phyloP scores from a whole-genome alignment of 345 rosid genomes.

The Nasturtium officinale region DNA sequence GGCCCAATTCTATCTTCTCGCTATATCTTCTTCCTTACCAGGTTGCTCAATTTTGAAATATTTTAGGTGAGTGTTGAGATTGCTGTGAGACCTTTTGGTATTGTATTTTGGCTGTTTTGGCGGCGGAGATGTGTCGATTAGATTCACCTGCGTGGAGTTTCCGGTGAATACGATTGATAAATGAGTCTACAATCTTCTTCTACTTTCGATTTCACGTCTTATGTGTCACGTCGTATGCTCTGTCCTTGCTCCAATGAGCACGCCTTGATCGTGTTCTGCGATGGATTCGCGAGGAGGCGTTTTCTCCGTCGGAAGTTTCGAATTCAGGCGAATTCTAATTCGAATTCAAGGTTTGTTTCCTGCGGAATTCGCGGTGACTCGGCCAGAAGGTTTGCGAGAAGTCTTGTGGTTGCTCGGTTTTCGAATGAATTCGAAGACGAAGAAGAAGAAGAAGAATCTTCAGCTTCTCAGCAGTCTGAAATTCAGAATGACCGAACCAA shows the following conservation, averaged over 20 bases:
- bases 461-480: constrained; percentile 44
- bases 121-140: constrained; percentile 36
- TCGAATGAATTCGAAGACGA: constrained; percentile 56
- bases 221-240: constrained; percentile 31
- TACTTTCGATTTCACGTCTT: constrained; percentile 39
- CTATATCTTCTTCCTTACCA: no score
- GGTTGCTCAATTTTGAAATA: no score
- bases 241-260: constrained; percentile 56
- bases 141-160: constrained; percentile 29
- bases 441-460: constrained; percentile 27
- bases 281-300: constrained; percentile 36
- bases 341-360: constrained; percentile 47
- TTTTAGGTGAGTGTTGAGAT: no score
- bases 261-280: constrained; percentile 30
- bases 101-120: constrained; percentile 2
- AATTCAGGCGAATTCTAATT: constrained; percentile 1
- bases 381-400: constrained; percentile 45
- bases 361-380: constrained; percentile 45
- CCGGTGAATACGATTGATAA: constrained; percentile 36
- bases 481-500: constrained; percentile 49
- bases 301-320: constrained; percentile 25
- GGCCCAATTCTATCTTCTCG: no score
- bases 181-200: constrained; percentile 60
- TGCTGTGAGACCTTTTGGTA: no score
- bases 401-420: constrained; percentile 48